Percentiles rank a stretch among this genome's conserved stretches.
Conservation (phyloP, 2,329 filamentous ascomycete species). For the Aspergillus spinulosporus region DNA sequence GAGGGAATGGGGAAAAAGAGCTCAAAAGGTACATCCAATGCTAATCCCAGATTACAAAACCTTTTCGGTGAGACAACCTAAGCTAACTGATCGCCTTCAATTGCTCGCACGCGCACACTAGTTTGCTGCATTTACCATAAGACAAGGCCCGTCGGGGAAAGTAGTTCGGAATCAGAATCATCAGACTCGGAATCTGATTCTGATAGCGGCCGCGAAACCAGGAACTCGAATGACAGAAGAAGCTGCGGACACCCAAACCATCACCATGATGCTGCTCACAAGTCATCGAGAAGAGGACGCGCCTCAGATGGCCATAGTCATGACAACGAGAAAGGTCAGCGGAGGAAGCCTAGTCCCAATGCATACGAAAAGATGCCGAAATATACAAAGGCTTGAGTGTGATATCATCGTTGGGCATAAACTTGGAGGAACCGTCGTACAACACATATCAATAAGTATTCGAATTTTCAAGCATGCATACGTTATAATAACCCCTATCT, state of each 20-base stretch:
- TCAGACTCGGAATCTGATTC: conserved; percentile 57
- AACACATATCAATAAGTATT: neutral
- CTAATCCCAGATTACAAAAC: neutral
- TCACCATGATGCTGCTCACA: neutral
- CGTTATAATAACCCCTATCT: too few species aligned
- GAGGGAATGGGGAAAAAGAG: conserved; percentile 92
- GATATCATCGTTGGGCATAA: neutral
- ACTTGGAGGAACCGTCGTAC: neutral
- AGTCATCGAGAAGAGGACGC: conserved; percentile 10
- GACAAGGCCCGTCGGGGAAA: conserved; percentile 77
- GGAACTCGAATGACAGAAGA: conserved; percentile 26
- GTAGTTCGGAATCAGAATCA: conserved; percentile 58
- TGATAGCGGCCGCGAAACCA: conserved; percentile 44
- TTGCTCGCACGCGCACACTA: conserved; percentile 37
- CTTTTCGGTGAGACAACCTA: neutral
- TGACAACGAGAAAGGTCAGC: conserved; percentile 26
- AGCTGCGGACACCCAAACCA: conserved; percentile 23
- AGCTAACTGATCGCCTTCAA: conserved; percentile 3
- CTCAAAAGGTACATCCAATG: conserved; percentile 70
- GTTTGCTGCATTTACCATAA: conserved; percentile 99
- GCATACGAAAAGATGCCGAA: conserved; percentile 51
- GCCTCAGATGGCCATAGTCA: conserved; percentile 22
- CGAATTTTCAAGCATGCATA: too few species aligned
- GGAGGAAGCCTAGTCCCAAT: conserved; percentile 46
- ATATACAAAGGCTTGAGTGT: conserved; percentile 22